Conservation (phyloP, 2,329 filamentous ascomycete genomes). For the Alternaria triticina region DNA sequence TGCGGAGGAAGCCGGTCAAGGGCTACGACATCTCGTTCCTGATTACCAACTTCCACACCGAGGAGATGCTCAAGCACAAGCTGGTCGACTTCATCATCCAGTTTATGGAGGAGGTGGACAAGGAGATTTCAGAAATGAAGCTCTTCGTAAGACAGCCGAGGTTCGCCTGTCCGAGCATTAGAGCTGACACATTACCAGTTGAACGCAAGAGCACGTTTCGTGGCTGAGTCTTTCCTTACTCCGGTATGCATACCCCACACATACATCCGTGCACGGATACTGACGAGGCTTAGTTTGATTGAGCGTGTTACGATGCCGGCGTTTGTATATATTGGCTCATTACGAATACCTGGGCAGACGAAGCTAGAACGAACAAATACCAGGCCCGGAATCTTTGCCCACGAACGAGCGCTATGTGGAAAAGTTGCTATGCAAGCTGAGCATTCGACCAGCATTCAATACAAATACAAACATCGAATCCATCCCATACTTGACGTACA, state of each 20-base stretch:
- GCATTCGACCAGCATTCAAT: conserved; percentile 19
- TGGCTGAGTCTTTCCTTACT: conserved; percentile 97
- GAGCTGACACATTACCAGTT: conserved; percentile 64
- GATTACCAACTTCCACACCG: conserved; percentile 98
- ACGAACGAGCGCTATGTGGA: conserved; percentile 3
- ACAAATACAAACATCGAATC: conserved; percentile 9
- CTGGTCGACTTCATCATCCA: conserved; percentile 98
- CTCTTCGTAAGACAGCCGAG: conserved; percentile 76
- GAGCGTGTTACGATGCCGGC: conserved; percentile 17
- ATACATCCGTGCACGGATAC: background rate
- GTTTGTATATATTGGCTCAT: conserved; percentile 15
- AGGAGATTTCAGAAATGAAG: conserved; percentile 99
- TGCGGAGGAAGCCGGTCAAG: conserved; percentile 95
- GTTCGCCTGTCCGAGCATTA: background rate
- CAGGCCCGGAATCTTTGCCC: background rate
- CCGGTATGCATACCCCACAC: conserved; percentile 65
- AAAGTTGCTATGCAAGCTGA: conserved; percentile 13
- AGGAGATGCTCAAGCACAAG: conserved; percentile 99
- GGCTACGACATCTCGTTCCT: conserved; percentile 99
- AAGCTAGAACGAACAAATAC: conserved; percentile 1
- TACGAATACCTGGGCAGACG: conserved; percentile 2
- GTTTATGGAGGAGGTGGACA: conserved; percentile 99
- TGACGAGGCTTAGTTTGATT: conserved; percentile 30
- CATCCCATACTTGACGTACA: background rate
- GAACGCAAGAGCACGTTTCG: conserved; percentile 95